Evolutionary conservation across 2,329 filamentous ascomycete genomes (phyloP).

Genomic region (Alternaria infectoria): DNA sequence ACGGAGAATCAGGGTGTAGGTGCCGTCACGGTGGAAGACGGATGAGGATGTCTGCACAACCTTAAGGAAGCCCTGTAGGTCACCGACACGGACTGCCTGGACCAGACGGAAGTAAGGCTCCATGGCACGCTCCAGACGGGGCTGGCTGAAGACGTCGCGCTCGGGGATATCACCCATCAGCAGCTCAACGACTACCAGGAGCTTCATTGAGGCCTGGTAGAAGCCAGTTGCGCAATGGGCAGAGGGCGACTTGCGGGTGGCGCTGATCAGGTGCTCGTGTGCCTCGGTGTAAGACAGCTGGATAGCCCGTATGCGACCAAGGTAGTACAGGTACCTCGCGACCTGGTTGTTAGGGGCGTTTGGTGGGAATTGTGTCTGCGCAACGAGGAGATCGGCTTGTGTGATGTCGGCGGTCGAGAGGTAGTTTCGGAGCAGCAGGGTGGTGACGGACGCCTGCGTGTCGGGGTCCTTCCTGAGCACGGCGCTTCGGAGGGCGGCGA

Average conservation of each 20-base stretch:
- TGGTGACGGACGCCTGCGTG: conserved; percentile 95
- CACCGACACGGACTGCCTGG: conserved; percentile 94
- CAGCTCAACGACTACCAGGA: conserved; percentile 94
- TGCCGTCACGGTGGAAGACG: conserved; percentile 90
- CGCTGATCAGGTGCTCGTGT: conserved; percentile 90
- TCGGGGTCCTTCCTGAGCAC: conserved; percentile 96
- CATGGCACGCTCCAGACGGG: conserved; percentile 83
- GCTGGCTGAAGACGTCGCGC: conserved; percentile 89
- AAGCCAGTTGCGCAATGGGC: conserved; percentile 90
- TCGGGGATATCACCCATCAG: conserved; percentile 99
- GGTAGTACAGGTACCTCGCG: conserved; percentile 94
- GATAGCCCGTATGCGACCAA: conserved; percentile 93
- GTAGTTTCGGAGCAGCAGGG: conserved; percentile 93
- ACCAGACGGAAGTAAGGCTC: conserved; percentile 94
- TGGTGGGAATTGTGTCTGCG: conserved; percentile 92
- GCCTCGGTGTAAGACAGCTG: conserved; percentile 97
- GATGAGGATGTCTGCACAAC: conserved; percentile 81
- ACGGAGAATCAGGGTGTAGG: conserved; percentile 92
- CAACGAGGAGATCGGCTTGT: conserved; percentile 93
- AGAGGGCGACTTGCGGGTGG: conserved; percentile 92
- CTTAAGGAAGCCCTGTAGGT: conserved; percentile 90
- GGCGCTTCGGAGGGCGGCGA: conserved; percentile 90
- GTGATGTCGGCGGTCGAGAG: conserved; percentile 94
- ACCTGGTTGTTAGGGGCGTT: conserved; percentile 98
- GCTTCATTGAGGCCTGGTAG: conserved; percentile 93